A percentile compares a stretch with the other conserved stretches of the same genome.
Conservation (phyloP, 2,329 filamentous ascomycete species). For the Microsporum audouinii region DNA sequence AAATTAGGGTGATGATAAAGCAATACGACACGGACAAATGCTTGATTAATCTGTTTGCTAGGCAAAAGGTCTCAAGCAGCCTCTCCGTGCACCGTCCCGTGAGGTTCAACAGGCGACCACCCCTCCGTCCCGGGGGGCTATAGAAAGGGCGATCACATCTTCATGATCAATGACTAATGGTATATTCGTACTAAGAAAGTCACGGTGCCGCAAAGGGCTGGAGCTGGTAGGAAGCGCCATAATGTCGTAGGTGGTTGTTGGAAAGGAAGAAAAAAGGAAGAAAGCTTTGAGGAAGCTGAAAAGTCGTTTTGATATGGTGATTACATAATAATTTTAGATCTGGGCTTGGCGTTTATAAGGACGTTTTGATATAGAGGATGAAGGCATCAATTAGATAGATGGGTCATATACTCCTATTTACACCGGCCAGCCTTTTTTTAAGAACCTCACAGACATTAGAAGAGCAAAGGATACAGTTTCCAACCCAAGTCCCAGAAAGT, state of each 20-base stretch:
- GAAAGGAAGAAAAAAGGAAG: not conserved
- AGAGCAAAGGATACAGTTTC: not conserved
- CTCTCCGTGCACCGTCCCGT: not conserved
- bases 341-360: not conserved
- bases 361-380: not conserved
- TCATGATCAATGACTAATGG: conserved; percentile 6
- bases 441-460: not conserved
- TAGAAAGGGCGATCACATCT: conserved; percentile 14
- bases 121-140: conserved; percentile 25
- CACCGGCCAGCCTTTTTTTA: conserved; percentile 1
- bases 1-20: not conserved
- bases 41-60: not conserved
- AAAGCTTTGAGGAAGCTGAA: not conserved
- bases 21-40: not conserved
- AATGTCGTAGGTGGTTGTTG: conserved; percentile 5
- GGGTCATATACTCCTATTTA: not conserved
- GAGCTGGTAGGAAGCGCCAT: conserved; percentile 8
- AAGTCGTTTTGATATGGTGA: not conserved
- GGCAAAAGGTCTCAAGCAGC: not conserved
- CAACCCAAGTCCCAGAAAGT: not conserved
- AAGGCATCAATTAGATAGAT: not conserved
- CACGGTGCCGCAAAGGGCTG: conserved; percentile 10
- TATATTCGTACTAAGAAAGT: not conserved
- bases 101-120: conserved; percentile 18
- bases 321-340: not conserved